Base-by-base conservation (phyloP, 2,329 filamentous ascomycete species). In the Colletotrichum sp. region DNA sequence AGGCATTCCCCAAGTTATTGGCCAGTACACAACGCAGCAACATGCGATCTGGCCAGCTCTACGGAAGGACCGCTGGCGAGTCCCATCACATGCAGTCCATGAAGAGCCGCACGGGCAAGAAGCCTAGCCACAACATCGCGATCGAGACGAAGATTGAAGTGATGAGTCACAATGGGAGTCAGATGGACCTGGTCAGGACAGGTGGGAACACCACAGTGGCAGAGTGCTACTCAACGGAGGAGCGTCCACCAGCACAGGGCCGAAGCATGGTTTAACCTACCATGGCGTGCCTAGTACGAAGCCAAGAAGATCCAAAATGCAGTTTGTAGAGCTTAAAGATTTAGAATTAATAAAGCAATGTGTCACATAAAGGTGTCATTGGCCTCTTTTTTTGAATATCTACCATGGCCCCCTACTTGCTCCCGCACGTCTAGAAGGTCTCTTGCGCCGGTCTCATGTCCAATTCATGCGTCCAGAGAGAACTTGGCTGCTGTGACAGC, bases 401-500 rank as follows among this genome's bases (percentile, higher is more conserved):
- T 12, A 21, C n/a, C n/a, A 52, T 21, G n/a, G n/a, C 10, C n/a
- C 44, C 44, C 10, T 21, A 21, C 44, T 21, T 52, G 44, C 10
- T 52, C 44, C 6, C 44, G n/a, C 44, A 52, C 12, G 44, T 21
- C 49, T 72, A 78, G 55, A 78, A 78, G 3, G 57, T 36, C 64
- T 78, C 77, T 15, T 78, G 77, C 15, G 77, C 77, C 5, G 77
- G 77, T 18, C 75, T 67, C 75, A 78, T 71, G 24, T 77, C 77
- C 32, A 78, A 21, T 21, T 78, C 75, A 12, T 78, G 75, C 9
- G 69, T 75, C 77, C 71, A 78, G n/a, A 78, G 30, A 6, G 75
- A 77, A n/a, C 74, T 72, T 6, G 77, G 77, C 55, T 78, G 75
- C 16, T 77, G 71, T 21, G 75, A 71, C 2, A 78, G 81, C 85